Conservation (phyloP, 192 early-diverging fungal genomes). For the Coemansia sp. region DNA sequence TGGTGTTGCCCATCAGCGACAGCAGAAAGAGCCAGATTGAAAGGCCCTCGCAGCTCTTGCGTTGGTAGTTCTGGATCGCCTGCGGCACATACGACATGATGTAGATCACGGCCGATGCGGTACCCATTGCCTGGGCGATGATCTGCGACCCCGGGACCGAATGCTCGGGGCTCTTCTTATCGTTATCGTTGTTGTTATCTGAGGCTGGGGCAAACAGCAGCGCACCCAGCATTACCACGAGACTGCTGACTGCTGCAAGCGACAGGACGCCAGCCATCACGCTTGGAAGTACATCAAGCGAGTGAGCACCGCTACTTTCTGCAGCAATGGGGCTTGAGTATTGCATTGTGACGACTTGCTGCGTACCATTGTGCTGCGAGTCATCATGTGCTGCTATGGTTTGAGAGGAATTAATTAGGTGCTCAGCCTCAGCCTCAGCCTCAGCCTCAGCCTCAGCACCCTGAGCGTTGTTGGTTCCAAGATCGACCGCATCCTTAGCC, state of each 20-base stretch:
- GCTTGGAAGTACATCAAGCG: conserved; percentile 7
- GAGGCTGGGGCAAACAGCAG: conserved; percentile 9
- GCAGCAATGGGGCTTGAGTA: no score
- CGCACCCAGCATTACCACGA: conserved; percentile 28
- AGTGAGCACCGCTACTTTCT: not conserved
- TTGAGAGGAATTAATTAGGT: not conserved
- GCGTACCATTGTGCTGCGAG: not conserved
- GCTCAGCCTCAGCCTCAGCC: not conserved
- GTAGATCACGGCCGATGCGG: conserved; percentile 40
- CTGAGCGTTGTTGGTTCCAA: not conserved
- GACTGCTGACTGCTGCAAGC: conserved; percentile 26
- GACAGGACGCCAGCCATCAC: conserved; percentile 29
- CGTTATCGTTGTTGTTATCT: not conserved
- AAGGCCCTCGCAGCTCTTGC: conserved; percentile 76
- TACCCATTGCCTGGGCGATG: conserved; percentile 48
- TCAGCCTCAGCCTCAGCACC: conserved; percentile 7
- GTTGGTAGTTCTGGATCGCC: conserved; percentile 72
- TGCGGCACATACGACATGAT: conserved; percentile 74
- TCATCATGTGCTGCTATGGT: not conserved
- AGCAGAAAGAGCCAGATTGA: conserved; percentile 79
- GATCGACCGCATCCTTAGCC: conserved; percentile 11
- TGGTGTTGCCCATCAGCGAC: conserved; percentile 73
- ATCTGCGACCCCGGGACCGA: conserved; percentile 25
- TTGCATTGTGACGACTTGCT: no score
- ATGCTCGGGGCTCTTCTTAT: conserved; percentile 1